Conservation (phyloP, 257 asterid species). For the Solanum stenotomum region DNA sequence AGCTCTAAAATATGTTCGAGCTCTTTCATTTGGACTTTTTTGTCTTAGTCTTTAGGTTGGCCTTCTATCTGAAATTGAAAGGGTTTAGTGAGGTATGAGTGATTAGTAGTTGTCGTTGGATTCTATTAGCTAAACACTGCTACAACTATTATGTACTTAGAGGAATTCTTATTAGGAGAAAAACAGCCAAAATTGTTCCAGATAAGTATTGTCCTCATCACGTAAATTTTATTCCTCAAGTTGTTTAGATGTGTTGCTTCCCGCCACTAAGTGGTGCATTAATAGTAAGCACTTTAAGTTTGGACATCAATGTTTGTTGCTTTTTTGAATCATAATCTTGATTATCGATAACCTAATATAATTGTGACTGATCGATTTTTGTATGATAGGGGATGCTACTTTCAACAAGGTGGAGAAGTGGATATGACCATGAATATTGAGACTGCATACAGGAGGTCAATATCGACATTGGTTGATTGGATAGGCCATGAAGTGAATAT, state of each 20-base stretch:
- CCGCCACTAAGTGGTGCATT: not conserved
- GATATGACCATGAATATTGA: constrained; percentile 6
- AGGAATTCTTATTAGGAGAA: not conserved
- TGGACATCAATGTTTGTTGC: not conserved
- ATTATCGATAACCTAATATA: not conserved
- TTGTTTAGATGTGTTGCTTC: not conserved
- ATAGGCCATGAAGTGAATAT: constrained; percentile 9
- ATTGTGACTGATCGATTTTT: not conserved
- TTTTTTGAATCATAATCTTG: not conserved
- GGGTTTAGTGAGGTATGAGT: not conserved
- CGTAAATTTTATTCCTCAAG: not conserved
- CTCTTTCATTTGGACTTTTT: not conserved
- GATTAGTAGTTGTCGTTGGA: not conserved
- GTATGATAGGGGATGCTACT: constrained; percentile 6
- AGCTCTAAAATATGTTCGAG: not conserved
- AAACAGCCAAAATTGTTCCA: not conserved
- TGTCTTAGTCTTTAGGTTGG: not conserved
- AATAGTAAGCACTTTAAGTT: not conserved
- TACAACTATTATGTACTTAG: not conserved
- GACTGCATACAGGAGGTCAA: constrained; percentile 5
- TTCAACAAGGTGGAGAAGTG: constrained; percentile 9
- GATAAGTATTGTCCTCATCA: not conserved
- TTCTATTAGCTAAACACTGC: not conserved
- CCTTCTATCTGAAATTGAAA: not conserved
- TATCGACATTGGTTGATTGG: constrained; percentile 7